A percentile compares a stretch with the other conserved stretches of the same genome.
These are phyloP conservation scores for Cutaneotrichosporon dermatis DNA, from an alignment of 1,284 basidiomycete genomes.

Conservation along the genomic window DNA sequence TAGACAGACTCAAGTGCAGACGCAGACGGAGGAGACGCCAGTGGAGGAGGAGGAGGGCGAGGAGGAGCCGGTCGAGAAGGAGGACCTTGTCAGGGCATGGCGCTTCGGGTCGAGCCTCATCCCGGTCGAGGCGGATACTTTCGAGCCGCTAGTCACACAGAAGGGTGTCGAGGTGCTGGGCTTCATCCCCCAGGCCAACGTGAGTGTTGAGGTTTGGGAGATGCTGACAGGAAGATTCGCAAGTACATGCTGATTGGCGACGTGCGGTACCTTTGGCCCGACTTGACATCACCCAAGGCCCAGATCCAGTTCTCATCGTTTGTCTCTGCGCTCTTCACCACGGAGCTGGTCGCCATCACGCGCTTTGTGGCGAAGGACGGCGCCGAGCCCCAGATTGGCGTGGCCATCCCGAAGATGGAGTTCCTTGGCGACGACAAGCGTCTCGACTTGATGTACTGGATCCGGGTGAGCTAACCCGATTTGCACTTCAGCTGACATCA, in stretches of 20 bases:
- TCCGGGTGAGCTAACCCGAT: slow-evolving; percentile 56
- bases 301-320: slow-evolving; percentile 83
- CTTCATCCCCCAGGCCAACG: slow-evolving; percentile 67
- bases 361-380: slow-evolving; percentile 71
- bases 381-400: slow-evolving; percentile 77
- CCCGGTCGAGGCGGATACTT: slow-evolving; percentile 73
- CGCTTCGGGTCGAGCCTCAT: slow-evolving; percentile 88
- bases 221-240: slow-evolving; percentile 57
- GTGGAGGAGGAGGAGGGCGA: slow-evolving; percentile 19
- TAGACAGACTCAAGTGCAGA: neutral
- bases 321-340: slow-evolving; percentile 70
- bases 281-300: slow-evolving; percentile 61
- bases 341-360: slow-evolving; percentile 67
- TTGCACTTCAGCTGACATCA: slow-evolving; percentile 38
- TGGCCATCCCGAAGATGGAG: slow-evolving; percentile 58
- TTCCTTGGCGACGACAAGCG: slow-evolving; percentile 51
- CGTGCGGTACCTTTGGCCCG: slow-evolving; percentile 80
- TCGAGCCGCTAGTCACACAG: slow-evolving; percentile 63
- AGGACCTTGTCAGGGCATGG: slow-evolving; percentile 62
- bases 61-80: slow-evolving; percentile 41
- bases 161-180: slow-evolving; percentile 84
- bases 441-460: slow-evolving; percentile 76
- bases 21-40: neutral
- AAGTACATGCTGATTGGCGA: slow-evolving; percentile 80
- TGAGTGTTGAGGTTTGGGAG: slow-evolving; percentile 41